phyloP scores from a whole-genome alignment of 805 yeast genomes.

The Deakozyma indianensis region DNA sequence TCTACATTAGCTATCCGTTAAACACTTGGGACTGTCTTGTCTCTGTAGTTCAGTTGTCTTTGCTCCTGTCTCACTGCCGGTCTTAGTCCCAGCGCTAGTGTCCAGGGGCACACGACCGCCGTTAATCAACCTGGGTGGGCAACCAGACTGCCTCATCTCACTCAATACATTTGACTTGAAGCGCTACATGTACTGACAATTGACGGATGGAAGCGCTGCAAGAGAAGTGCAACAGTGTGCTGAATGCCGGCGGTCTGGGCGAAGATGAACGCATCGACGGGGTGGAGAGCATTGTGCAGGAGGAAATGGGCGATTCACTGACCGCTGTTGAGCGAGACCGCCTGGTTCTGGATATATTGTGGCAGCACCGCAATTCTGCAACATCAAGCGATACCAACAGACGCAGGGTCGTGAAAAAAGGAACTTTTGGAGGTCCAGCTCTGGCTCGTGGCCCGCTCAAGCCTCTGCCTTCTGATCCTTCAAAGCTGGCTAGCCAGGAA shows the following conservation, averaged over 20 bases:
- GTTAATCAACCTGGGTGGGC: too few relatives aligned
- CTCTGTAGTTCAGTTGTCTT: too few relatives aligned
- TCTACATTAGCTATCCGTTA: too few relatives aligned
- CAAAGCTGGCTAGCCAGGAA: neutral
- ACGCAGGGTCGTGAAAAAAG: neutral
- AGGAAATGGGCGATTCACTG: slow-evolving; percentile 8
- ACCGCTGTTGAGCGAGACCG: slow-evolving; percentile 19
- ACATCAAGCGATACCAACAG: neutral
- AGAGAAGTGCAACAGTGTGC: slow-evolving; percentile 18
- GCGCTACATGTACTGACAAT: too few relatives aligned
- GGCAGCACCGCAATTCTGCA: slow-evolving; percentile 24
- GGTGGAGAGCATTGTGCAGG: slow-evolving; percentile 22
- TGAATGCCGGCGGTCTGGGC: slow-evolving; percentile 17
- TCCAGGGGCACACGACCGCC: too few relatives aligned
- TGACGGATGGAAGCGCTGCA: slow-evolving; percentile 11
- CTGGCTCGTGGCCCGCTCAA: neutral
- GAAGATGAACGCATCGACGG: slow-evolving; percentile 29
- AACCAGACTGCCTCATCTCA: too few relatives aligned
- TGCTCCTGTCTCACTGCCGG: too few relatives aligned
- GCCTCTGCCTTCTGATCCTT: neutral
- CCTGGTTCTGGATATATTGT: slow-evolving; percentile 26
- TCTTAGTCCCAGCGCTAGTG: too few relatives aligned
- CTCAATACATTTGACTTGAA: too few relatives aligned
- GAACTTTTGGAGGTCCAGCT: neutral
- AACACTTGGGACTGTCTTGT: too few relatives aligned